Conservation (phyloP, 2,329 filamentous ascomycete genomes). For the Diaporthe eres region DNA sequence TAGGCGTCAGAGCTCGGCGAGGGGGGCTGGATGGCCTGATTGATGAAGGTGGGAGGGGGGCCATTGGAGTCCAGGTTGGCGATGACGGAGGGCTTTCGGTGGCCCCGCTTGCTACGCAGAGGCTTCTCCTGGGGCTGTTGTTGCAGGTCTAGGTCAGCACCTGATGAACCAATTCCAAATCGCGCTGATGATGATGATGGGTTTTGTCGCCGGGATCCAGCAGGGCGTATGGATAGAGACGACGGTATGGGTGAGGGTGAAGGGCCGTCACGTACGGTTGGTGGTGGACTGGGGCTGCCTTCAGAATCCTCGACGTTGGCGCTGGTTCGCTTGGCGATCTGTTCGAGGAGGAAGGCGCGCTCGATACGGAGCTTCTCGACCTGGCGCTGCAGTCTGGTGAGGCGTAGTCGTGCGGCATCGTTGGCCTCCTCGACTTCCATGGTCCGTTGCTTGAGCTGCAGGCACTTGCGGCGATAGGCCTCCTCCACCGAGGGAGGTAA, state of each 20-base stretch:
- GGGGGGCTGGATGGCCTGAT: constrained; percentile 60
- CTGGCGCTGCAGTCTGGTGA: constrained; percentile 84
- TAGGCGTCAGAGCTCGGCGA: constrained; percentile 68
- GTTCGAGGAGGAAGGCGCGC: constrained; percentile 80
- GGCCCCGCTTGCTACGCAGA: constrained; percentile 79
- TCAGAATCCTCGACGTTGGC: constrained; percentile 84
- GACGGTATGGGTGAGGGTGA: constrained; percentile 42
- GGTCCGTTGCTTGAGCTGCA: constrained; percentile 91
- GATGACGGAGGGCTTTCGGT: constrained; percentile 71
- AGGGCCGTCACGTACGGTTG: constrained; percentile 71
- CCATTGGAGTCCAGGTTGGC: constrained; percentile 51
- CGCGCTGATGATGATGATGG: constrained; percentile 33
- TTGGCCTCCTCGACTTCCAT: constrained; percentile 94
- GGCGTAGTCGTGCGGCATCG: constrained; percentile 83
- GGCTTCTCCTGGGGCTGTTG: constrained; percentile 83
- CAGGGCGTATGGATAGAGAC: constrained; percentile 36
- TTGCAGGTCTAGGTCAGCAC: constrained; percentile 45
- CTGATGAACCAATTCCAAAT: constrained; percentile 39
- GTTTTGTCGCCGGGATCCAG: constrained; percentile 41
- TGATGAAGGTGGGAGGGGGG: constrained; percentile 60
- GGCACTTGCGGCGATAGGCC: constrained; percentile 96
- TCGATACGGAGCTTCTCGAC: constrained; percentile 94
- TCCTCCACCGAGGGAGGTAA: constrained; percentile 93
- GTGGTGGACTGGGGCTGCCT: constrained; percentile 83
- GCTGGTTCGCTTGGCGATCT: constrained; percentile 81